These are phyloP conservation scores for Cladosporium sp. DNA, from an alignment of 2,329 filamentous ascomycete species.

Conservation along the genomic window DNA sequence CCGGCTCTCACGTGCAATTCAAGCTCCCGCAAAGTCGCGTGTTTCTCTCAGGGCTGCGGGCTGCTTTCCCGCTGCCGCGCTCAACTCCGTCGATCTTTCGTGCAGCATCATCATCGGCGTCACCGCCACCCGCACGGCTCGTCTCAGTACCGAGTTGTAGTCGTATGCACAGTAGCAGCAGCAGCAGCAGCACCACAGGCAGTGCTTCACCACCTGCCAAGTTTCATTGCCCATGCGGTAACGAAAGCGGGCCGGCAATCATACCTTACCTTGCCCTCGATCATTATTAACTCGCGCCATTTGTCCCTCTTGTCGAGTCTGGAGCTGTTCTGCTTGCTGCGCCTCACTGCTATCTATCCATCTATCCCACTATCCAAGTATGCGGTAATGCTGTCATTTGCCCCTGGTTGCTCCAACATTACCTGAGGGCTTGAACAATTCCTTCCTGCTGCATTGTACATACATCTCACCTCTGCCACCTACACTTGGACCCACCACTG, in stretches of 20 bases:
- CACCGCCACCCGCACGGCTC: background rate
- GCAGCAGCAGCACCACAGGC: background rate
- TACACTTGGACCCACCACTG: conserved; percentile 3
- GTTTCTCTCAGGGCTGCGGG: background rate
- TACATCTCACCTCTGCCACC: background rate
- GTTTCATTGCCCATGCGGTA: background rate
- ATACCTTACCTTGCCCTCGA: background rate
- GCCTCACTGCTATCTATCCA: background rate
- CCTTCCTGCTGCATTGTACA: conserved; percentile 2
- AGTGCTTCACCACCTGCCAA: background rate
- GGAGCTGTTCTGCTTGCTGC: conserved; percentile 4
- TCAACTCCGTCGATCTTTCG: background rate
- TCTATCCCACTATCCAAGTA: background rate
- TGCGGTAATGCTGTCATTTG: background rate
- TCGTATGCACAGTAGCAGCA: background rate
- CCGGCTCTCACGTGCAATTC: background rate
- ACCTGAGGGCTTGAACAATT: conserved; percentile 3
- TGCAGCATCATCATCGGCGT: background rate
- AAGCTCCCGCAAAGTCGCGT: background rate
- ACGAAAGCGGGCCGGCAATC: conserved; percentile 7
- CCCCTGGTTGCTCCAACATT: conserved; percentile 5
- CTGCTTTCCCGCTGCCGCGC: background rate
- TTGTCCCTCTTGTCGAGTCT: background rate
- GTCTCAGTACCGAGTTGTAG: background rate
- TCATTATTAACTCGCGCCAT: conserved; percentile 6